phyloP scores from a whole-genome alignment of 495 filamentous ascomycete species.

The Copromyces sp. region DNA sequence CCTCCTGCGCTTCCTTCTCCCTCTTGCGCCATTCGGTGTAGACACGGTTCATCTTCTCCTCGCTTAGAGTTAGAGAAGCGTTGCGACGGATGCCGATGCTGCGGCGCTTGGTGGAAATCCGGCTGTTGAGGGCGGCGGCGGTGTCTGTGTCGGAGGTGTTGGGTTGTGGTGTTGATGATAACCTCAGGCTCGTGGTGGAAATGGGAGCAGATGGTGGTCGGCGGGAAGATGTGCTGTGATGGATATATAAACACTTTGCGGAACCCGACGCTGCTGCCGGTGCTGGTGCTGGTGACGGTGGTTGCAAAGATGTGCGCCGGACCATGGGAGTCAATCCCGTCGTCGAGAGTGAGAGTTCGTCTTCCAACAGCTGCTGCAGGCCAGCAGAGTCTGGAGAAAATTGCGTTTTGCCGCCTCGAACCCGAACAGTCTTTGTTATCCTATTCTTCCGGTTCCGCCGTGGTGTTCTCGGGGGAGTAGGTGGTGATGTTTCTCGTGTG shows the following conservation, averaged over 20 bases:
- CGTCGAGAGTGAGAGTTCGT: conserved; percentile 37
- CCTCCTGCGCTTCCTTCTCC: conserved; percentile 25
- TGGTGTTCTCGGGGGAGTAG: neutral
- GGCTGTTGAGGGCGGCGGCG: conserved; percentile 35
- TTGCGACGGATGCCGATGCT: conserved; percentile 60
- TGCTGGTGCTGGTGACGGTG: conserved; percentile 34
- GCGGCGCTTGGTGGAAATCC: conserved; percentile 61
- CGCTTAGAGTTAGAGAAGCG: conserved; percentile 44
- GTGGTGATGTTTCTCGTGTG: neutral
- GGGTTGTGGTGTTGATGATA: conserved; percentile 9
- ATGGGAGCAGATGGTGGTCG: neutral
- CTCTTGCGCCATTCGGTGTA: conserved; percentile 44
- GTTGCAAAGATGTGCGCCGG: conserved; percentile 42
- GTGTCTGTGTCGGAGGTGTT: conserved; percentile 20
- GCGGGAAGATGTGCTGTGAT: neutral
- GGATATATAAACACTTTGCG: neutral
- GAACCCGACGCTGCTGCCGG: conserved; percentile 20
- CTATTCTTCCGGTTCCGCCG: neutral
- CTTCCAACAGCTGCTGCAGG: neutral
- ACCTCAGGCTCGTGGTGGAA: conserved; percentile 30
- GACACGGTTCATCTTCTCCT: conserved; percentile 58
- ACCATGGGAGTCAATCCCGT: conserved; percentile 64
- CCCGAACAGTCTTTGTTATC: neutral
- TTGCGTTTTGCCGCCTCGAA: neutral
- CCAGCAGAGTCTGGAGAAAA: neutral